Conservation (phyloP, 495 filamentous ascomycete species). For the Xylaria acuta region DNA sequence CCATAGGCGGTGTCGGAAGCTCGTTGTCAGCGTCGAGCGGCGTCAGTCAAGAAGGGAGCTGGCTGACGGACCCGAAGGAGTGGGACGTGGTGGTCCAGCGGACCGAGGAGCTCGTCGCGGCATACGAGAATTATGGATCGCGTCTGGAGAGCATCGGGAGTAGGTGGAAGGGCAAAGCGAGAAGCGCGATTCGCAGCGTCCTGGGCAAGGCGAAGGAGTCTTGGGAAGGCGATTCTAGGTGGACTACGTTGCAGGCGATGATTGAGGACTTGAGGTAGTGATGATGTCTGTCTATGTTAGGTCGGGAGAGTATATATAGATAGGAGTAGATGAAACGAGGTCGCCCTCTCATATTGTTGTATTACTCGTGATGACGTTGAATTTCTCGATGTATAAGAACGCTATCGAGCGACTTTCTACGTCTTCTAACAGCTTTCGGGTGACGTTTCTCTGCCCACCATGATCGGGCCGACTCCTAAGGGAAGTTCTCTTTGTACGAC, state of each 20-base stretch:
- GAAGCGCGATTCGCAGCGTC: constrained; percentile 80
- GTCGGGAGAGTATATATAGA: constrained; percentile 5
- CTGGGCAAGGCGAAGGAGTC: constrained; percentile 80
- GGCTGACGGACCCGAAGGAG: constrained; percentile 51
- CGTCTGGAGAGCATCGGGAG: constrained; percentile 57
- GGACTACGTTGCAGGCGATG: constrained; percentile 65
- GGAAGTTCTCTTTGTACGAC: too few relatives aligned
- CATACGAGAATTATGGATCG: constrained; percentile 69
- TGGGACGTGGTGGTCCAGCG: constrained; percentile 69
- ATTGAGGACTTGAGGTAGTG: constrained; percentile 65
- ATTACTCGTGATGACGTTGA: background rate
- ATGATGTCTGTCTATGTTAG: background rate
- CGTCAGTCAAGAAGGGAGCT: constrained; percentile 42
- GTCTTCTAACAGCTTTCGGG: too few relatives aligned
- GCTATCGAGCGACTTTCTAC: too few relatives aligned
- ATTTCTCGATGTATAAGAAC: background rate
- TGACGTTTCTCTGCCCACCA: too few relatives aligned
- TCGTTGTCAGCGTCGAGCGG: constrained; percentile 25
- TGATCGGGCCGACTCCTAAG: too few relatives aligned
- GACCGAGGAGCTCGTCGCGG: constrained; percentile 68
- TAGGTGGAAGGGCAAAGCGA: constrained; percentile 86
- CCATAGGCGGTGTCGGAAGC: constrained; percentile 52
- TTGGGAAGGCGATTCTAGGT: constrained; percentile 81
- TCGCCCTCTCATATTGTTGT: background rate
- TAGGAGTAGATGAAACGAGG: constrained; percentile 3